phyloP scores from a whole-genome alignment of 2,329 filamentous ascomycete genomes.

The Thermochaetoides dissita region DNA sequence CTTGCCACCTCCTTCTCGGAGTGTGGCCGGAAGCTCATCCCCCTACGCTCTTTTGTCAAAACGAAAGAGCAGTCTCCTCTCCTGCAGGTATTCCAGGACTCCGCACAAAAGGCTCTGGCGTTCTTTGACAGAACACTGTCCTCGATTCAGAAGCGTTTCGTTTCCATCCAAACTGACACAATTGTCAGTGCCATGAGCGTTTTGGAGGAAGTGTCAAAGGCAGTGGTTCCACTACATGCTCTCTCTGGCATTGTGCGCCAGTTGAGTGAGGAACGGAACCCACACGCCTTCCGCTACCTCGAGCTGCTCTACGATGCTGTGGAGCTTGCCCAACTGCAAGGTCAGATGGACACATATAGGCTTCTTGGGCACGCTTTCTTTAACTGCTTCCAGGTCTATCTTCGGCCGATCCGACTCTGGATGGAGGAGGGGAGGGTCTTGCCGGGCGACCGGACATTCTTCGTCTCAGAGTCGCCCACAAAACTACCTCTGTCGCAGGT shows the following conservation, averaged over 20 bases:
- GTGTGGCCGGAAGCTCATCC: conserved; percentile 29
- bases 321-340: conserved; percentile 54
- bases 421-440: conserved; percentile 65
- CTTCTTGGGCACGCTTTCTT: conserved; percentile 60
- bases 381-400: conserved; percentile 67
- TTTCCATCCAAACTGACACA: conserved; percentile 36
- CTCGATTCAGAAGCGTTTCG: conserved; percentile 44
- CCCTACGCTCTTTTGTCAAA: conserved; percentile 31
- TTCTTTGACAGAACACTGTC: conserved; percentile 47
- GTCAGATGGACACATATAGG: conserved; percentile 45
- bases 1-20: conserved; percentile 34
- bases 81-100: conserved; percentile 58
- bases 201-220: conserved; percentile 39
- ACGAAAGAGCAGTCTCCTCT: conserved; percentile 38
- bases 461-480: conserved; percentile 48
- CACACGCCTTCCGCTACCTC: conserved; percentile 56
- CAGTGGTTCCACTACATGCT: conserved; percentile 40
- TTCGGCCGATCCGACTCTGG: conserved; percentile 68
- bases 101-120: conserved; percentile 41
- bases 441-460: conserved; percentile 56
- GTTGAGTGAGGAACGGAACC: conserved; percentile 33
- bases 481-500: conserved; percentile 48
- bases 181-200: conserved; percentile 55
- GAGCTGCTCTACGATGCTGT: conserved; percentile 64
- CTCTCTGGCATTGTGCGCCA: conserved; percentile 49